Evolutionary conservation across 495 filamentous ascomycete species (phyloP), one percentile per base, ranked within the genome.

Genomic region (Astrocystis sublimbata): DNA sequence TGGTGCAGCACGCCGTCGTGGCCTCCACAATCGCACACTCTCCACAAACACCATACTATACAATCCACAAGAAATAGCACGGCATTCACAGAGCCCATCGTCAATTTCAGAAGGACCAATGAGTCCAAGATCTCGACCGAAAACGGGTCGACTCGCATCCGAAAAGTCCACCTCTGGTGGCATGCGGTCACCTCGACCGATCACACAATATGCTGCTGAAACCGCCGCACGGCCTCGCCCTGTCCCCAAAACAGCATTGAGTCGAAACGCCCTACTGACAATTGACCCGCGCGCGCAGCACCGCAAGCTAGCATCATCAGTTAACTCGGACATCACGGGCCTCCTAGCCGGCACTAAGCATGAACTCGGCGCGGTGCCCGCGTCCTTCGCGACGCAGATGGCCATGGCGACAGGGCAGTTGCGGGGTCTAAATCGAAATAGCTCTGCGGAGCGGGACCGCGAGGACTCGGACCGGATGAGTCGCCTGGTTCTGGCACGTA

Each of bases 401-500:
- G 89, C 85, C 15, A 86, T 88, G 76, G 86, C 88, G 3, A 84
- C 85, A 0, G 85, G 84, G 3, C 73, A 74, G 17, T 66, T 80
- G 58, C 78, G 75, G 60, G 64, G 56, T 7, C 61, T 71, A 58
- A 63, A 73, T 6, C 65, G 63, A 36, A 62, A 24, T 4, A 10
- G 36, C 23, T 77, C 78, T 51, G 56, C 45, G 28, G 56, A 59
- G 21, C 28, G 60, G 24, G 74, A 73, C 30, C 78, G 79, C 23
- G 84, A 84, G 9, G 86, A 90, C 65, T 85, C 88, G 63, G 80
- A 81, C 61, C 78, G 82, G 71, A 88, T 96, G 74, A 87, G 86
- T 63, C 85, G 89, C 50, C 76, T 96, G n/a, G 88, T 97, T 73
- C 78, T 97, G n/a, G 90, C 91, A 6, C 81, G 91, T 54, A 96